A percentile compares a stretch with the other conserved stretches of the same genome.
Conservation (phyloP, 176 grass and related monocot genomes). For the Carex littledalei region DNA sequence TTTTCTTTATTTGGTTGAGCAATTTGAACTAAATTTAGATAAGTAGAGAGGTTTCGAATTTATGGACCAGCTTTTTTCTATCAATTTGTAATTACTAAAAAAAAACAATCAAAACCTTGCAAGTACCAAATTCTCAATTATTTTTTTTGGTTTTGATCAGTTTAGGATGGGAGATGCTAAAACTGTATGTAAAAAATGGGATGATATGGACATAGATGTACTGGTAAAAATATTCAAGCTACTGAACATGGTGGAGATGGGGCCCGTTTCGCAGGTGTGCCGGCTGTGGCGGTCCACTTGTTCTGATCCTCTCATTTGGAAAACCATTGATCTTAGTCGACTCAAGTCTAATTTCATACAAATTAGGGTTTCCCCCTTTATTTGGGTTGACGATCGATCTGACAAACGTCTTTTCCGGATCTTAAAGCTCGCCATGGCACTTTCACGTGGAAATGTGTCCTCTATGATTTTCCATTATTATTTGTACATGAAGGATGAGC, state of each 20-base stretch:
- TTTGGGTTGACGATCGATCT: slow-evolving; percentile 84
- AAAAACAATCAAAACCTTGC: background rate
- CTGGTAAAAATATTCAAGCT: slow-evolving; percentile 96
- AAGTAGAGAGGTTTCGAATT: background rate
- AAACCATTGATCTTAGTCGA: slow-evolving; percentile 70
- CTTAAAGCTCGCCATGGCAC: slow-evolving; percentile 66
- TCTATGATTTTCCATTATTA: slow-evolving; percentile 97
- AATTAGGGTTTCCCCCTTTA: slow-evolving; percentile 78
- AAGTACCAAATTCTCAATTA: background rate
- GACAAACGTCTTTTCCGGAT: slow-evolving; percentile 72
- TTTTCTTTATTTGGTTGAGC: background rate
- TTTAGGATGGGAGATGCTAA: slow-evolving; percentile 64
- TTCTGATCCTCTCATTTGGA: slow-evolving; percentile 94
- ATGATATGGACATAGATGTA: slow-evolving; percentile 98
- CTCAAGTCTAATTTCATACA: slow-evolving; percentile 89
- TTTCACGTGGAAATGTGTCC: slow-evolving; percentile 59
- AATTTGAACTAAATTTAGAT: background rate
- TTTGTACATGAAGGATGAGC: slow-evolving; percentile 95
- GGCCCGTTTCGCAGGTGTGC: slow-evolving; percentile 80
- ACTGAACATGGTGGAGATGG: slow-evolving; percentile 80
- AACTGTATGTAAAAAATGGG: slow-evolving; percentile 79
- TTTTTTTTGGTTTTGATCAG: slow-evolving; percentile 16
- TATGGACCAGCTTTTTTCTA: background rate
- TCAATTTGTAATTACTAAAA: background rate
- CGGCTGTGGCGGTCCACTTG: slow-evolving; percentile 69